Conservation (phyloP, 2,329 filamentous ascomycete species). For the Pseudocercospora pini-densiflorae region DNA sequence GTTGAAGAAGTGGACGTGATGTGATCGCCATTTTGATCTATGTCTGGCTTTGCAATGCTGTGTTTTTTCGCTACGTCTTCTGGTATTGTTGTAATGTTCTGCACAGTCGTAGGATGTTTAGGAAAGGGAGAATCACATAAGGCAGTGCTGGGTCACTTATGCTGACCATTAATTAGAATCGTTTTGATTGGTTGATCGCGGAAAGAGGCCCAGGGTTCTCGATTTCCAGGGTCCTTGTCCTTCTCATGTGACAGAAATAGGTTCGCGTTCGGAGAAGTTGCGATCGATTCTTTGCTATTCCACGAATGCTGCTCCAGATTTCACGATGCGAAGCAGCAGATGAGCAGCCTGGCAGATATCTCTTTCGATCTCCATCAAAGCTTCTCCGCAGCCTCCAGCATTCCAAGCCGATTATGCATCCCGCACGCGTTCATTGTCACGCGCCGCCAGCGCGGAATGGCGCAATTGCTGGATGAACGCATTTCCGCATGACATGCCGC, state of each 20-base stretch:
- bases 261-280: neutral
- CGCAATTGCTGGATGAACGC: neutral
- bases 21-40: neutral
- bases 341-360: neutral
- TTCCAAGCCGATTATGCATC: neutral
- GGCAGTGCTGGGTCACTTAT: neutral
- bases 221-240: neutral
- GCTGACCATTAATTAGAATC: neutral
- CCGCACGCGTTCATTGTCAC: slow-evolving; percentile 1
- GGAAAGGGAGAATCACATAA: neutral
- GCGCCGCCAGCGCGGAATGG: neutral
- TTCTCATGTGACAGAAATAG: neutral
- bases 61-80: neutral
- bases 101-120: neutral
- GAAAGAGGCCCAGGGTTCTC: neutral
- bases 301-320: no score
- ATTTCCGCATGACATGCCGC: neutral
- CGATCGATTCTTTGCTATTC: neutral
- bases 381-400: neutral
- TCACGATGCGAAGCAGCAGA: no score
- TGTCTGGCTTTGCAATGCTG: neutral
- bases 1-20: neutral
- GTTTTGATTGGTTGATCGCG: neutral
- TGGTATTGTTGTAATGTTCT: neutral
- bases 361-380: neutral